These are phyloP conservation scores for Diphasiastrum complanatum DNA, from an alignment of 83 land plant species.

Conservation along the genomic window DNA sequence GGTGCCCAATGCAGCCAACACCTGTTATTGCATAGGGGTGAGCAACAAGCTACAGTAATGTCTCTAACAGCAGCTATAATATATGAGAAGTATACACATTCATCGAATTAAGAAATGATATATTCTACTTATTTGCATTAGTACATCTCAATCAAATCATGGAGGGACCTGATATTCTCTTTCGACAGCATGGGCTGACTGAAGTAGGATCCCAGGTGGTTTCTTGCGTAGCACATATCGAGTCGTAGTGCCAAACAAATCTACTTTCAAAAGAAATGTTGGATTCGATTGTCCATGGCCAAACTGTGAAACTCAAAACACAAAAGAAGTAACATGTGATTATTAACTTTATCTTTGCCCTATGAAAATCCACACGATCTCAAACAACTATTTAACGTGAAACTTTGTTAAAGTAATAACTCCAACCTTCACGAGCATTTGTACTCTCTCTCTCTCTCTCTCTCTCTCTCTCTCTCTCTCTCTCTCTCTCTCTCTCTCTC, in stretches of 20 bases:
- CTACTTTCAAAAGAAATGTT: constrained; percentile 63
- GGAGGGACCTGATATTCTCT: constrained; percentile 76
- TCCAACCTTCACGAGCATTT: too few species aligned
- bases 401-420: too few species aligned
- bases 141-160: not conserved
- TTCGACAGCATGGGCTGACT: constrained; percentile 93
- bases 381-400: too few species aligned
- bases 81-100: not conserved
- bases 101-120: not conserved
- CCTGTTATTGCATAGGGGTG: constrained; percentile 46
- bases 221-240: constrained; percentile 90
- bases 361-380: too few species aligned
- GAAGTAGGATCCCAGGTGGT: constrained; percentile 72
- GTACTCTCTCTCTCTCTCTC: too few species aligned
- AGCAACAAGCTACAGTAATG: not conserved
- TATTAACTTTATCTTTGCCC: too few species aligned
- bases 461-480: too few species aligned
- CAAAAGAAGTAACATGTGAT: too few species aligned
- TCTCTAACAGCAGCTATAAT: not conserved
- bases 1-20: constrained; percentile 63
- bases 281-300: constrained; percentile 99
- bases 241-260: constrained; percentile 23
- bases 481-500: too few species aligned
- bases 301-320: too few species aligned
- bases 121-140: too few species aligned